These are phyloP conservation scores for Prunus padus DNA, from an alignment of 306 rosid genomes.

Conservation along the genomic window DNA sequence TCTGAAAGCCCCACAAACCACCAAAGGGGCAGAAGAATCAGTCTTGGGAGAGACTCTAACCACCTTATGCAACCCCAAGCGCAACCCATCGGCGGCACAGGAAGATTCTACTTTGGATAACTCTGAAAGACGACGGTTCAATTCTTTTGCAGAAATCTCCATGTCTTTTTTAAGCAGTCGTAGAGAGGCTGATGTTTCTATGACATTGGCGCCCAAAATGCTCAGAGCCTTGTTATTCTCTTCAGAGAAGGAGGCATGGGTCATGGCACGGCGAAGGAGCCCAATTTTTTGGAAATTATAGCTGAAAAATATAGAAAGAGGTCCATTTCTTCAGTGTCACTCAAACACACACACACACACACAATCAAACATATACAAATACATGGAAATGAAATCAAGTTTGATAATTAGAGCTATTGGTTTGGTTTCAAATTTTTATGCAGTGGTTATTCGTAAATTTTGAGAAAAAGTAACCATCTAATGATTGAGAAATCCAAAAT, in stretches of 20 bases:
- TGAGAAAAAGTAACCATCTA: no score
- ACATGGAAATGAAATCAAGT: neutral
- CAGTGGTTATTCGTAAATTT: neutral
- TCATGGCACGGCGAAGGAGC: constrained; percentile 78
- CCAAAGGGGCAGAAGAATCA: constrained; percentile 48
- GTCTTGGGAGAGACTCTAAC: constrained; percentile 67
- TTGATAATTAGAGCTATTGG: neutral
- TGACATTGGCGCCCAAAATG: constrained; percentile 48
- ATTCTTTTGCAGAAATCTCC: constrained; percentile 49
- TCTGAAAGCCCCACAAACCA: constrained; percentile 71
- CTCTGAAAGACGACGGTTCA: constrained; percentile 41
- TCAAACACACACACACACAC: neutral
- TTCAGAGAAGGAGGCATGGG: constrained; percentile 76
- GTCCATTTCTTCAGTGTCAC: neutral
- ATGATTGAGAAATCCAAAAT: neutral
- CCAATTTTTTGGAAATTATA: constrained; percentile 41
- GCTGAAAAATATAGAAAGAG: constrained; percentile 25
- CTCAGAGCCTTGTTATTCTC: constrained; percentile 73
- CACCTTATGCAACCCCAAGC: constrained; percentile 51
- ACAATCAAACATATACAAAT: neutral
- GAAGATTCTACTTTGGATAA: constrained; percentile 49
- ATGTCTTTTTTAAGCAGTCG: constrained; percentile 36
- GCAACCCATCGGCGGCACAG: constrained; percentile 43
- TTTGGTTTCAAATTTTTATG: neutral
- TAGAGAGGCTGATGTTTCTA: constrained; percentile 43